Base-by-base conservation (phyloP, 306 rosid species). In the Sindora glabra region DNA sequence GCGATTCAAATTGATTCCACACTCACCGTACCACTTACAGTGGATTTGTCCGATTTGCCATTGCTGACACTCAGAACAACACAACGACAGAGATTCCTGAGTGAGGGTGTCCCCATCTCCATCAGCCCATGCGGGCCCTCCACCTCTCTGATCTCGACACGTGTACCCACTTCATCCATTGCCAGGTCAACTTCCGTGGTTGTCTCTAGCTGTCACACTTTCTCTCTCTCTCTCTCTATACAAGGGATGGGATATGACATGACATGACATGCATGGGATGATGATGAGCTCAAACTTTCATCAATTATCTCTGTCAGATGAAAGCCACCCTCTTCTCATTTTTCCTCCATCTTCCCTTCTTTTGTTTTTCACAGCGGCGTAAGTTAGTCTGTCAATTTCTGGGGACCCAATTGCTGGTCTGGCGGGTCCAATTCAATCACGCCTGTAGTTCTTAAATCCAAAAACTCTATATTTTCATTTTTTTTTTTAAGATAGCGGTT, bases 1-100 rank as follows among this genome's bases (percentile, higher is more conserved):
- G n/a, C n/a, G n/a, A n/a, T n/a, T n/a, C n/a, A n/a, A n/a, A n/a
- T n/a, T n/a, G n/a, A n/a, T n/a, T n/a, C n/a, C n/a, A n/a, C n/a
- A n/a, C n/a, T n/a, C n/a, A n/a, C n/a, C n/a, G n/a, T n/a, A n/a
- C n/a, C n/a, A n/a, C n/a, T n/a, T n/a, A n/a, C n/a, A n/a, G n/a
- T n/a, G n/a, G n/a, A n/a, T 29, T 9, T 9, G 34, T 29, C 65
- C 65, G 66, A n/a, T n/a, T n/a, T n/a, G n/a, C n/a, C n/a, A n/a
- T n/a, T n/a, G n/a, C n/a, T 71, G 69, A 62, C 10, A 64, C n/a
- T n/a, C n/a, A 23, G 41, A 51, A 57, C 63, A 62, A 51, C 55
- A 6, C 18, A 65, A 69, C 75, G 88, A 69, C 82, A 75, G 65
- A 79, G 84, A 78, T 82, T 72, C 82, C 78, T 40, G 53, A 62